Percentiles rank a stretch among this genome's conserved stretches.
phyloP scores from a whole-genome alignment of 768 basidiomycete genomes.

The Leccinum subtestaceum region DNA sequence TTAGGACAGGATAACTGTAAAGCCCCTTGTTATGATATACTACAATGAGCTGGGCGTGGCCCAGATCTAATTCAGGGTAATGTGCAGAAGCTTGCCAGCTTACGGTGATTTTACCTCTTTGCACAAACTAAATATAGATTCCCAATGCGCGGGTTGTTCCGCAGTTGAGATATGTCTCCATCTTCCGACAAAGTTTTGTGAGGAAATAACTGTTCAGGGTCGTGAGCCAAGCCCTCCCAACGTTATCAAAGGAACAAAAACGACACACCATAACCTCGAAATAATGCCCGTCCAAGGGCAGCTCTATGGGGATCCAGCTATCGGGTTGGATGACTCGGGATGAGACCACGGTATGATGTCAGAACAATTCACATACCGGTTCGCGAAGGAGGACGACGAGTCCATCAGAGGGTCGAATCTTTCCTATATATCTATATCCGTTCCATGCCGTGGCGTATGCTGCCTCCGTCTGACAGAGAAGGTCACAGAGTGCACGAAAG shows the following conservation, averaged over 20 bases:
- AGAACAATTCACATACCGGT: conserved; percentile 39
- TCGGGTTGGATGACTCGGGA: not conserved
- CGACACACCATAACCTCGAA: conserved; percentile 48
- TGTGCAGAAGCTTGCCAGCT: conserved; percentile 1
- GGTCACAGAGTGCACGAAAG: conserved; percentile 2
- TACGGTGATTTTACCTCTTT: conserved; percentile 32
- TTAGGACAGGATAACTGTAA: not conserved
- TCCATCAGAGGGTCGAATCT: conserved; percentile 58
- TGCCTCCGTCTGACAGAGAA: conserved; percentile 41
- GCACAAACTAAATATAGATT: conserved; percentile 52
- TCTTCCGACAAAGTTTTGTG: conserved; percentile 51
- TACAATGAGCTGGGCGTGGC: not conserved
- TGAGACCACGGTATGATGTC: conserved; percentile 4
- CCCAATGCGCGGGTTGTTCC: conserved; percentile 41
- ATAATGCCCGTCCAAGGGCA: conserved; percentile 36
- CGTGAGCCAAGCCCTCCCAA: conserved; percentile 8
- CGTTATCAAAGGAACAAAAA: not conserved
- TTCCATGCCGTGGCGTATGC: conserved; percentile 55
- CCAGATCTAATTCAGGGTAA: not conserved
- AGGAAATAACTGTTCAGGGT: conserved; percentile 41
- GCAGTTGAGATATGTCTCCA: conserved; percentile 37
- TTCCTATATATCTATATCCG: conserved; percentile 51
- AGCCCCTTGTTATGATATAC: not conserved
- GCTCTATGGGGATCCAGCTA: conserved; percentile 27
- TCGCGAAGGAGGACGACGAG: conserved; percentile 51